Evolutionary conservation across 208 protist genomes (phyloP).

Genomic region (Leishmania martiniquensis): DNA sequence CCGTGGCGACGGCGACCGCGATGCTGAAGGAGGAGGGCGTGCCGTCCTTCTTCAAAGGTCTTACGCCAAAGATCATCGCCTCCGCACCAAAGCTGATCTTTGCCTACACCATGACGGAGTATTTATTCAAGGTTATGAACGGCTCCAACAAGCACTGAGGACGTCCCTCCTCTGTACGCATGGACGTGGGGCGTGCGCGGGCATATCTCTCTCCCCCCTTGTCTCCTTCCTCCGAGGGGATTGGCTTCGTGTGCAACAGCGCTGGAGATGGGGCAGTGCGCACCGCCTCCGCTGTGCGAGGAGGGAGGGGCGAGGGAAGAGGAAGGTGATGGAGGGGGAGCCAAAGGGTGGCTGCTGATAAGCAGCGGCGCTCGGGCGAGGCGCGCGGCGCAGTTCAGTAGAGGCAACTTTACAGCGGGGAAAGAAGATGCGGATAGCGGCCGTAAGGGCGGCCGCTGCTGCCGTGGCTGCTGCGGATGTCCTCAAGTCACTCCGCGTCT

Average conservation of each 20-base stretch:
- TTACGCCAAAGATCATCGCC: conserved; percentile 87
- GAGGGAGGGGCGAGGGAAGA: neutral
- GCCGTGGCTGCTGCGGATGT: too few relatives aligned
- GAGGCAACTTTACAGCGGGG: neutral
- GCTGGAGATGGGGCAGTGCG: too few relatives aligned
- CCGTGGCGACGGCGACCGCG: conserved; percentile 37
- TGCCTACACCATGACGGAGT: conserved; percentile 88
- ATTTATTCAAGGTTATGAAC: conserved; percentile 74
- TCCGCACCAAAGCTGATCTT: conserved; percentile 87
- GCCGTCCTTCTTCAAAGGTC: conserved; percentile 89
- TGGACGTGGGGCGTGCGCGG: neutral
- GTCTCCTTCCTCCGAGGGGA: neutral
- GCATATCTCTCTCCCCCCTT: neutral
- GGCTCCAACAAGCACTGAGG: conserved; percentile 18
- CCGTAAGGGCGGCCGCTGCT: too few relatives aligned
- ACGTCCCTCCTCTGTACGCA: neutral
- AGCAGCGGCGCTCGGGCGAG: neutral
- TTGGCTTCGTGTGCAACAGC: neutral
- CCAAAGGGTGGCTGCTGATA: neutral
- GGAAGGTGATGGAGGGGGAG: too few relatives aligned
- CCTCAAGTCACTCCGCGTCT: neutral
- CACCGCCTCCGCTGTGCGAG: neutral
- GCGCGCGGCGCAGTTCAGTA: neutral
- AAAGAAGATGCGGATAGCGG: neutral
- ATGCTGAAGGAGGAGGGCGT: conserved; percentile 84